Base-by-base conservation (phyloP, 441 rosid genomes). In the Kokia cookei region DNA sequence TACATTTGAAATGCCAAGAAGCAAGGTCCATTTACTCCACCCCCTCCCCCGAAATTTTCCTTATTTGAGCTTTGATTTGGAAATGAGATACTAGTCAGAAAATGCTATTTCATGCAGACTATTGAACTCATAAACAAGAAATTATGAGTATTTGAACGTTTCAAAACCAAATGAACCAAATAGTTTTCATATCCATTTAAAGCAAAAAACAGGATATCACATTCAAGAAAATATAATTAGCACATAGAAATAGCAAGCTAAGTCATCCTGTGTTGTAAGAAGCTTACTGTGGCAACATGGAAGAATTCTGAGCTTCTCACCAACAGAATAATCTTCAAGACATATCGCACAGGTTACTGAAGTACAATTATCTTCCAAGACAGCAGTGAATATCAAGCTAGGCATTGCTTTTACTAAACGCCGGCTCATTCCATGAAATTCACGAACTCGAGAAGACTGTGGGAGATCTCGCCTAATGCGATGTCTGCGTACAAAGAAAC, bases 381-480 rank as follows among this genome's bases (percentile, higher is more conserved):
- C 91, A 8, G 97, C 74, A 29, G 89, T 83, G 70, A 96, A 96
- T 74, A 84, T 83, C 68, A 93, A 87, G 81, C 97, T 96, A 10
- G 99, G 99, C 98, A 96, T 92, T 77, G 98, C 99, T 84, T 89
- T 96, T 14, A 96, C 99, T 69, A 93, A 84, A 47, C 91, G 94
- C 2, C 89, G 85, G 73, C 98, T 96, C 99, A 96, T 96, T 10
- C 99, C 99, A 69, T 89, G 98, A 75, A 96, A 89, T 82, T 92
- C 99, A 45, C 90, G 82, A 43, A 85, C 93, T 66, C 79, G 83
- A 75, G 93, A 75, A 58, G 87, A 79, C 51, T 77, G 88, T 60
- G 97, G 89, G 2, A 71, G 82, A 43, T 88, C 88, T 68, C 90
- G 88, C 85, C 97, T 87, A 59, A 92, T 87, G 0, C 91, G 89